Base-by-base conservation (phyloP, 2,329 filamentous ascomycete genomes). In the Cercospora berteroae region DNA sequence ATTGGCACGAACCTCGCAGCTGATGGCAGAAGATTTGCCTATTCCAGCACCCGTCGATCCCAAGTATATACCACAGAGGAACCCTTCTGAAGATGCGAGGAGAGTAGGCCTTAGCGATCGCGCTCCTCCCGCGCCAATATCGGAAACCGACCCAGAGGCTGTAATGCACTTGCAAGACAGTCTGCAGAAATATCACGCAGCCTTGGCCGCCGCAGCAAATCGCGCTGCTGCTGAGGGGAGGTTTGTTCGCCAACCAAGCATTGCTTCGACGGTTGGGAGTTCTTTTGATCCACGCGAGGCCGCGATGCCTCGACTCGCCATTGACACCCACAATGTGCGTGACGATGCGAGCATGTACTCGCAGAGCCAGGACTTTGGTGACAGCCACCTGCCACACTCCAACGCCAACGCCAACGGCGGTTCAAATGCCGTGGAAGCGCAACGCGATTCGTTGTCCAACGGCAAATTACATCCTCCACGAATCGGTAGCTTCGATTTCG, bases 161-260 rank as follows among this genome's bases (percentile, higher is more conserved):
- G 58, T 67, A 52, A 27, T 81, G 42, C 74, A 85, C 42, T 85
- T 84, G 25, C 83, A 86, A 73, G 82, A 84, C 39, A 88, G 85
- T 65, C 81, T 91, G 20, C 88, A 88, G 50, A 90, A 88, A 0
- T 94, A 97, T 74, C 93, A 97, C 76, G 90, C 90, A 62, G 93
- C 93, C 1, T 83, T 98, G 4, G 93, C 92, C 1, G 89, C 91
- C 57, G 94, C 93, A 6, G 90, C 93, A 9, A 89, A 90, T 69
- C 85, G 90, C 75, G 93, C 93, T 5, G 90, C 88, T 23, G 88
- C 88, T 0, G 89, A 89, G 42, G 92, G 92, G 2, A 89, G 91
- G 65, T 94, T 96, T 72, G 83, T 87, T 16, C 85, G 92, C 13
- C 64, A 69, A 31, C 67, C 71, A 12, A 75, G 74, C 60, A 55